Evolutionary conservation across 768 basidiomycete species (phyloP), one percentile per base, ranked within the genome.

Genomic region (Gloeopeniophorella convolvens): DNA sequence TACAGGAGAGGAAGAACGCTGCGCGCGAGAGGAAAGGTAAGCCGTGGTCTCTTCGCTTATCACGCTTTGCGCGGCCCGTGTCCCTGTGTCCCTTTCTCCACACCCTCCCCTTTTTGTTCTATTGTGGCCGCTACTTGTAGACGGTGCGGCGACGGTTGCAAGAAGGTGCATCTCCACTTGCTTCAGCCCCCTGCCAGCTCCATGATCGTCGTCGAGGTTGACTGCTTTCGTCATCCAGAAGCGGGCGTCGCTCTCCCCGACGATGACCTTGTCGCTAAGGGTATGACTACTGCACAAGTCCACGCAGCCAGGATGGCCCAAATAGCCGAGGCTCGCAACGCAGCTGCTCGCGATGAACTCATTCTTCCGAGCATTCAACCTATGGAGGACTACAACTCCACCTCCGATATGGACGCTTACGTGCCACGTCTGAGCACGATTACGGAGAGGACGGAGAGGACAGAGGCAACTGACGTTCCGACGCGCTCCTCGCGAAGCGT

Each of bases 11-110:
- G 54, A 76, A 75, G 60, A 72, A 75, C 37, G 70, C 73, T 42
- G 83, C 82, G 21, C 76, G 71, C 59, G 86, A 89, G 63, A 82
- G 86, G 59, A 85, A 83, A 86, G 93, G 92, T 93, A 72, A 85
- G 90, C 74, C 57, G 55, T 60, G 59, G 50, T 56, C 50, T 36
- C 60, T 68, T 69, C 63, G 60, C 62, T 63, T 65, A 67, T 65
- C 57, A 60, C 44, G 54, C 48, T 41, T 59, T 51, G 44, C 44
- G 33, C 36, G 49, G 48, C 42, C 44, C 55, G 47, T 50, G 58
- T 56, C 61, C 46, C 62, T 65, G 33, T 40, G 30, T 35, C 40
- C 58, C 62, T 57, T 64, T 66, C 60, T 61, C 60, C 58, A 60
- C 50, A 63, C 63, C 50, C 26, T 65, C 62, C 20, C 12, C 32